Conservation (phyloP, 768 basidiomycete genomes). For the Suillus luteus region DNA sequence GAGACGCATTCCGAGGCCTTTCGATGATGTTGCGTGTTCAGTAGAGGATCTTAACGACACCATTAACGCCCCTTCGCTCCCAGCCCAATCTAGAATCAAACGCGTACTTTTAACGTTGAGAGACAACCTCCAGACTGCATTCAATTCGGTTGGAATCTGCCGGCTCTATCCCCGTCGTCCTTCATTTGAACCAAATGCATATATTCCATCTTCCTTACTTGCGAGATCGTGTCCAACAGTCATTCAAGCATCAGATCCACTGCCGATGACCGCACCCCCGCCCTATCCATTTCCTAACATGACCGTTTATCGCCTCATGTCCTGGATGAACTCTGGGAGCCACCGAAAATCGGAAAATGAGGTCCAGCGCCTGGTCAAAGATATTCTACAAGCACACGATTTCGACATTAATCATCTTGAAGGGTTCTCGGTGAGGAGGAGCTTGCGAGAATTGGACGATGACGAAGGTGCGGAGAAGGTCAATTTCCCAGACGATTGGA, state of each 20-base stretch:
- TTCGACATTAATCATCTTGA: conserved; percentile 1
- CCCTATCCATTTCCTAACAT: conserved; percentile 11
- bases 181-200: background rate
- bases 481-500: too few species aligned
- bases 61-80: background rate
- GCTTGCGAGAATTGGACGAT: background rate
- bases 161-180: background rate
- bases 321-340: conserved; percentile 8
- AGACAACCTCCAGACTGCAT: background rate
- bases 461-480: background rate
- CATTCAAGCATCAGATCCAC: too few species aligned
- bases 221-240: background rate
- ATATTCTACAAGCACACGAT: background rate
- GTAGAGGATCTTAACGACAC: background rate
- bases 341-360: background rate
- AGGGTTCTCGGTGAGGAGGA: background rate
- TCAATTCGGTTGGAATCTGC: background rate
- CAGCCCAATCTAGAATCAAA: background rate
- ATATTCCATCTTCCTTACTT: background rate
- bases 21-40: background rate
- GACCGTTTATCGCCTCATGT: background rate
- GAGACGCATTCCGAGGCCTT: background rate
- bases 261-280: background rate
- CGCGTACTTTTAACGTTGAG: background rate
- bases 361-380: conserved; percentile 3